A percentile compares a stretch with the other conserved stretches of the same genome.
Evolutionary conservation across 257 asterid genomes (phyloP).

Genomic region (Solanum medicagineum): DNA sequence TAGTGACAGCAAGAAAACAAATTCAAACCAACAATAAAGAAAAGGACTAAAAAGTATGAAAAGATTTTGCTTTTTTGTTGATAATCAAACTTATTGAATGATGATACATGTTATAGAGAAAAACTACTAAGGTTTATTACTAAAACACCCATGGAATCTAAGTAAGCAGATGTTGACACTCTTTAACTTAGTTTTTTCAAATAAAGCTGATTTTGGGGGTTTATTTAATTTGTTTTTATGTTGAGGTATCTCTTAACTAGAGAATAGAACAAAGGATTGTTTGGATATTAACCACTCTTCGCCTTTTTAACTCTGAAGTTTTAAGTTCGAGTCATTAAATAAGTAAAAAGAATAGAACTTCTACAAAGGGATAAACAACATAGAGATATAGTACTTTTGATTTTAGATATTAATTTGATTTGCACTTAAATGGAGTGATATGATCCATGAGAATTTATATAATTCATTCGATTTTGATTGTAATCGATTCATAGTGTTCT

Average conservation of each 20-base stretch:
- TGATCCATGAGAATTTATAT: background rate
- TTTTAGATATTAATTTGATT: background rate
- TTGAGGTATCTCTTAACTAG: background rate
- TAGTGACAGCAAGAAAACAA: background rate
- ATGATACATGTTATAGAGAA: conserved; percentile 2
- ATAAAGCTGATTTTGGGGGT: background rate
- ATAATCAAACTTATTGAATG: conserved; percentile 7
- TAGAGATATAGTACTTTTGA: background rate
- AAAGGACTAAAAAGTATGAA: background rate
- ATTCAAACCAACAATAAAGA: background rate
- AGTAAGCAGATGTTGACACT: background rate
- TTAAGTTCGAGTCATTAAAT: too few relatives aligned
- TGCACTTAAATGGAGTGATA: background rate
- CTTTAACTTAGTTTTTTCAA: background rate
- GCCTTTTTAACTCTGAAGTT: fast-evolving
- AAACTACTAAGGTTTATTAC: background rate
- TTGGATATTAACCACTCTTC: background rate
- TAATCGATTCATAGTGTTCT: background rate
- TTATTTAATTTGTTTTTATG: background rate
- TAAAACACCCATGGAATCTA: background rate
- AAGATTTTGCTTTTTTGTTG: background rate
- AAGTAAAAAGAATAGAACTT: too few relatives aligned
- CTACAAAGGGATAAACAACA: background rate
- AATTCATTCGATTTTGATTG: background rate
- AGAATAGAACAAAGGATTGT: background rate